Percentiles rank a stretch among this genome's conserved stretches.
These are phyloP conservation scores for Zoysia matrella DNA, from an alignment of 202 grass and related monocot species.

Conservation along the genomic window DNA sequence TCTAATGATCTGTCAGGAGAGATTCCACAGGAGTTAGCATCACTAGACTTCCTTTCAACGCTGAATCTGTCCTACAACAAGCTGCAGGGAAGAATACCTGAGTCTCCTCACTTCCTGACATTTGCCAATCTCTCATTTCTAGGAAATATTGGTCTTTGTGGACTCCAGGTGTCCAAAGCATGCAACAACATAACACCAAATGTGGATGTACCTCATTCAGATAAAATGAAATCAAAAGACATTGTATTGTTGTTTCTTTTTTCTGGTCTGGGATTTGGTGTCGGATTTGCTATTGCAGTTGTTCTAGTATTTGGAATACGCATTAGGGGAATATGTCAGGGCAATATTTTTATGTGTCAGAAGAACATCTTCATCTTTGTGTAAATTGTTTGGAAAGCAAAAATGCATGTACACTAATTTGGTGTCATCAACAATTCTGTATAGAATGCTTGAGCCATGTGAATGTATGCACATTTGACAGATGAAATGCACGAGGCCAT, in stretches of 20 bases:
- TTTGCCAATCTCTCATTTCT: conserved; percentile 34
- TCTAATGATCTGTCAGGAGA: too few species aligned
- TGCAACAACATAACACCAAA: not conserved
- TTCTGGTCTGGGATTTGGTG: not conserved
- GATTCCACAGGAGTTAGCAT: too few species aligned
- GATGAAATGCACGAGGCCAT: too few species aligned
- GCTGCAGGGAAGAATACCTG: conserved; percentile 33
- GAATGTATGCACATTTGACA: not conserved
- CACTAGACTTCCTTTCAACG: too few species aligned
- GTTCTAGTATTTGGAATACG: not conserved
- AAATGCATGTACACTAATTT: not conserved
- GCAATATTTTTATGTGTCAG: not conserved
- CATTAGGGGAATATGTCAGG: not conserved
- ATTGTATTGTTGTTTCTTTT: not conserved
- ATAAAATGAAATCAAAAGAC: not conserved
- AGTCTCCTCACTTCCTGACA: conserved; percentile 32
- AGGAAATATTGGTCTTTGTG: not conserved
- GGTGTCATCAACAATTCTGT: not conserved
- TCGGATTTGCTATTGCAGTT: not conserved
- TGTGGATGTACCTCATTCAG: not conserved
- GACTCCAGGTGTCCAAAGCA: not conserved
- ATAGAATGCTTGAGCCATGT: not conserved
- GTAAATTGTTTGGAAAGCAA: not conserved
- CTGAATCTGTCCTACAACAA: too few species aligned
- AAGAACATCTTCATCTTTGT: not conserved